Conservation (phyloP, 2,329 filamentous ascomycete species). For the Curvularia spicifera region DNA sequence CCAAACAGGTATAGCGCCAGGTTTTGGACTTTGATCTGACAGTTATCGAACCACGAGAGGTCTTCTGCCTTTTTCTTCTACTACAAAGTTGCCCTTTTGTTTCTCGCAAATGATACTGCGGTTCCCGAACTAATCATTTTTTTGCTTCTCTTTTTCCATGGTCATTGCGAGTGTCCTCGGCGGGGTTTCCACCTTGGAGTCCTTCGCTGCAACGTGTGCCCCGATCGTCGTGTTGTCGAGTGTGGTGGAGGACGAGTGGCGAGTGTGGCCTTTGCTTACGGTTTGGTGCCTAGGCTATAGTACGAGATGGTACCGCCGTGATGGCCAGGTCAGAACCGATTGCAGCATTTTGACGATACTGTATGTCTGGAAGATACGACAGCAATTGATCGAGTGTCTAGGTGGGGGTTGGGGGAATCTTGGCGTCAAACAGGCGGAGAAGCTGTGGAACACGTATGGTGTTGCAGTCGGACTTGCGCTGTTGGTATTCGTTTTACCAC, state of each 20-base stretch:
- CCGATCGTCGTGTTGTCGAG: conserved; percentile 13
- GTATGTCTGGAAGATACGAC: conserved; percentile 16
- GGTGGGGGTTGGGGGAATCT: conserved; percentile 21
- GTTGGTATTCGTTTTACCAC: conserved; percentile 11
- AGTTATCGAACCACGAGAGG: conserved; percentile 13
- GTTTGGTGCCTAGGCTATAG: conserved; percentile 29
- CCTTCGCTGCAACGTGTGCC: conserved; percentile 10
- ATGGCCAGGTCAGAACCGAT: conserved; percentile 31
- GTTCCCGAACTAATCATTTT: conserved; percentile 6
- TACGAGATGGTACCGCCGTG: conserved; percentile 25
- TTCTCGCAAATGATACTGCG: conserved; percentile 9
- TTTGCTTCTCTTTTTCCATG: conserved; percentile 16
- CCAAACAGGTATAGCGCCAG: conserved; percentile 30
- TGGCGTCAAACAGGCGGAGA: conserved; percentile 9
- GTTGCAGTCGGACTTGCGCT: conserved; percentile 22
- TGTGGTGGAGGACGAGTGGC: conserved; percentile 16
- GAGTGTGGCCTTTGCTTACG: conserved; percentile 28
- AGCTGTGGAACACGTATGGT: conserved; percentile 12
- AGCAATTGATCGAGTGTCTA: conserved; percentile 13
- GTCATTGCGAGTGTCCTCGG: conserved; percentile 15
- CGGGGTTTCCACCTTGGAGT: conserved; percentile 22
- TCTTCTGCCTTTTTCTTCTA: conserved; percentile 5
- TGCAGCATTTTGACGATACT: conserved; percentile 24
- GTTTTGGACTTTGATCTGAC: conserved; percentile 12
- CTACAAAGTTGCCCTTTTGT: neutral